Base-by-base conservation (phyloP, 1,139 yeast genomes). In the Casaregolazyma suthepensis region DNA sequence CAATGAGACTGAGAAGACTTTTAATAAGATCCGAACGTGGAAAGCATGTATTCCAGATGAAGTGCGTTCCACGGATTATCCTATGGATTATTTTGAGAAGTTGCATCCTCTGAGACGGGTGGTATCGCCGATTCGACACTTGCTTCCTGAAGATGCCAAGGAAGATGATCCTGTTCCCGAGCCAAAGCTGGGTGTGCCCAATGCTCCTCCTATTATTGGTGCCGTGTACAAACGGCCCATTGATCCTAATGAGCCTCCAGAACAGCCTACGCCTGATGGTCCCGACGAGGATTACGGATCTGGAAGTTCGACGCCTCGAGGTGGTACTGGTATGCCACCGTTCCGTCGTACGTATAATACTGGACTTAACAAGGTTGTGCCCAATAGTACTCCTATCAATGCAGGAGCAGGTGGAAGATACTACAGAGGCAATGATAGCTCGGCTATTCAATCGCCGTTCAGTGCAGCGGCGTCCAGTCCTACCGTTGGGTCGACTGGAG, bases 1-100 rank as follows among this genome's bases (percentile, higher is more conserved):
- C 72, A 93, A 93, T 66, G 98, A 91, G 67, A 79, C 81, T 55
- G 95, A 87, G 64, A 89, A 88, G 67, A 85, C 85, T 26, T 93
- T 93, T 75, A 93, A 93, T 72, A 85, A 94, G 67, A 93, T 93
- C 64, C 81, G 98, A 66, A 93, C 99, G 1, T 93, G 99, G 99
- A 93, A 89, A 69, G 98, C 97, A 3, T 93, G 99, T 74, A 78
- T 93, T 60, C 99, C 99, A 0, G 99, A 93, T 70, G 99, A 91
- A 67, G 87, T 91, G 43, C 82, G 98, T 65, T 91, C 87, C 58
- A 78, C 81, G 51, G 98, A 93, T 67, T 74, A 73, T 56, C 89
- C 89, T 48, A 91, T 94, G 61, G 83, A 84, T 45, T 53, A 64
- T 54, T 75, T 71, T 63, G 76, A 71, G 20, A 63, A 65, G 43